Conservation (phyloP, 495 filamentous ascomycete genomes). For the Penicillium simplicissimum region DNA sequence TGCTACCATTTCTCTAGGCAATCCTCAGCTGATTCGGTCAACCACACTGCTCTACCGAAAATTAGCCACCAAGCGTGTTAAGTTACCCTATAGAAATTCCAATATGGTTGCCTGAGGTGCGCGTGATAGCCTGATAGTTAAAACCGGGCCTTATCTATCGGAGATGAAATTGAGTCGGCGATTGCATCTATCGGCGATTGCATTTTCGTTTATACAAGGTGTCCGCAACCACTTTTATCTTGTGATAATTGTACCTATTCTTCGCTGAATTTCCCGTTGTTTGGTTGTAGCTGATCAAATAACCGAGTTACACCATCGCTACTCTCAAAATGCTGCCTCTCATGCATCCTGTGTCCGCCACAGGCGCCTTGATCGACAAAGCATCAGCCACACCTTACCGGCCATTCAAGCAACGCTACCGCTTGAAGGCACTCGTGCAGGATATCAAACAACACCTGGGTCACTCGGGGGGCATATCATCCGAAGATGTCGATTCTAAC, state of each 20-base stretch:
- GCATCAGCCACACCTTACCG: constrained; percentile 21
- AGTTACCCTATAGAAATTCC: constrained; percentile 1
- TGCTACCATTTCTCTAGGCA: background rate
- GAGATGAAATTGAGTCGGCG: constrained; percentile 14
- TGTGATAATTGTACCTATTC: constrained; percentile 5
- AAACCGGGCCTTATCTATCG: constrained; percentile 5
- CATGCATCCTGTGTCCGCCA: constrained; percentile 15
- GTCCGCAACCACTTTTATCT: background rate
- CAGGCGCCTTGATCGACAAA: constrained; percentile 14
- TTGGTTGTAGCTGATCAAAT: background rate
- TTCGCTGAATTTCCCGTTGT: background rate
- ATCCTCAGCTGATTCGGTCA: background rate
- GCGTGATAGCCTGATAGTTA: background rate
- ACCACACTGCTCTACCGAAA: background rate
- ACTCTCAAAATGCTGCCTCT: constrained; percentile 18
- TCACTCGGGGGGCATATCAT: constrained; percentile 31
- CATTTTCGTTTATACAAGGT: background rate
- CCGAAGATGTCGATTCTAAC: constrained; percentile 29
- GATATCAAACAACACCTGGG: constrained; percentile 37
- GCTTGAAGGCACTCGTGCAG: constrained; percentile 30
- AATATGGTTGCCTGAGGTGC: background rate
- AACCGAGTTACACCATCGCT: background rate
- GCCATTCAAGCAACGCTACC: constrained; percentile 26
- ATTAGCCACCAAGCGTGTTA: background rate
- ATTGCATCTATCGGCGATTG: constrained; percentile 19